phyloP scores from a whole-genome alignment of 108 stramenopile genomes.

The Skeletonema grethae region DNA sequence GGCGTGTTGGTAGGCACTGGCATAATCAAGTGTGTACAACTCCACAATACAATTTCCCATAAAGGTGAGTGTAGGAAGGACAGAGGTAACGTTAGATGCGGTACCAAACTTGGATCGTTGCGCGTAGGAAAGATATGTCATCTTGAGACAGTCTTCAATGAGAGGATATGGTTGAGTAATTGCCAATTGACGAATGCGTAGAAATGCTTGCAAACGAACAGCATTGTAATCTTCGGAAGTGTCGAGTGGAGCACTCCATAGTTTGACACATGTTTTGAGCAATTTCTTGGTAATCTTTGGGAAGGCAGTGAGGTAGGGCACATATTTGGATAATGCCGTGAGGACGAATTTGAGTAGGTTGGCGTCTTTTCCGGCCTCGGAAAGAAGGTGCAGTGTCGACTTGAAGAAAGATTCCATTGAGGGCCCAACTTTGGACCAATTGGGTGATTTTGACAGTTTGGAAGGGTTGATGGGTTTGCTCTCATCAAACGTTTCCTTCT shows the following conservation, averaged over 20 bases:
- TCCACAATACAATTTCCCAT: slow-evolving; percentile 97
- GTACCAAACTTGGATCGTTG: slow-evolving; percentile 88
- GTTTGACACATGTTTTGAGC: slow-evolving; percentile 70
- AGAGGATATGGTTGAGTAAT: slow-evolving; percentile 92
- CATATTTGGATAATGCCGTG: slow-evolving; percentile 66
- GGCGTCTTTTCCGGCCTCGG: slow-evolving; percentile 81
- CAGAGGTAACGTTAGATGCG: slow-evolving; percentile 62
- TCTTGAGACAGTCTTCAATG: slow-evolving; percentile 91
- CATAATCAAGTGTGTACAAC: slow-evolving; percentile 90
- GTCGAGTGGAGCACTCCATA: slow-evolving; percentile 86
- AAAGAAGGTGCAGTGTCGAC: slow-evolving; percentile 72
- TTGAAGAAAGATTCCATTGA: slow-evolving; percentile 74
- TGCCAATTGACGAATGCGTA: slow-evolving; percentile 93
- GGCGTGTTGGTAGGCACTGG: slow-evolving; percentile 95
- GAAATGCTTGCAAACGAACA: slow-evolving; percentile 87
- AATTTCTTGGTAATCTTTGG: slow-evolving; percentile 72
- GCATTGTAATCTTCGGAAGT: slow-evolving; percentile 79
- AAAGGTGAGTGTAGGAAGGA: slow-evolving; percentile 83
- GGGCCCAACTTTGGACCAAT: slow-evolving; percentile 59
- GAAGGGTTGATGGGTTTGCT: slow-evolving; percentile 84
- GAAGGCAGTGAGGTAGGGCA: slow-evolving; percentile 87
- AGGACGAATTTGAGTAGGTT: slow-evolving; percentile 74
- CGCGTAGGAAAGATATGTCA: slow-evolving; percentile 92
- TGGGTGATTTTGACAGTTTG: slow-evolving; percentile 51
- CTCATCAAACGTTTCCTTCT: slow-evolving; percentile 41